Evolutionary conservation across 1,139 yeast species (phyloP).

Genomic region (Lodderomyces margitis): DNA sequence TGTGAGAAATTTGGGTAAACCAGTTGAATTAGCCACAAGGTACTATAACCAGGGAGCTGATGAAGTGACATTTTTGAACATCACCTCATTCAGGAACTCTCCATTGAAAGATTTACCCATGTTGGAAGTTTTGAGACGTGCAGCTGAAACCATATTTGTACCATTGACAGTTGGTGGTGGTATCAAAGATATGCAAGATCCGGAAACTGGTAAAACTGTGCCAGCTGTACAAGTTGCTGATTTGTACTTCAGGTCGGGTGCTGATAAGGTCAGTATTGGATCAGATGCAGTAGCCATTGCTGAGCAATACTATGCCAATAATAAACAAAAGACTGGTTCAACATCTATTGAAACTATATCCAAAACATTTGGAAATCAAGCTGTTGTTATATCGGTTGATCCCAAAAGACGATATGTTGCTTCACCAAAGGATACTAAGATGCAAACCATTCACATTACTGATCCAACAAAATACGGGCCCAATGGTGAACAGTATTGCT

Average conservation of each 20-base stretch:
- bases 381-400: constrained; percentile 95
- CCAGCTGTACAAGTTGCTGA: constrained; percentile 91
- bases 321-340: constrained; percentile 59
- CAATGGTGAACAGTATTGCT: constrained; percentile 80
- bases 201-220: constrained; percentile 63
- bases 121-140: constrained; percentile 78
- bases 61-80: constrained; percentile 89
- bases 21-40: constrained; percentile 87
- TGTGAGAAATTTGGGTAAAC: constrained; percentile 92
- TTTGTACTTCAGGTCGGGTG: constrained; percentile 90
- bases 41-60: constrained; percentile 95
- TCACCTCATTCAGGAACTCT: constrained; percentile 91
- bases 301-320: constrained; percentile 66
- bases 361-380: constrained; percentile 88
- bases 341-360: constrained; percentile 93
- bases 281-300: constrained; percentile 96
- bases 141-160: constrained; percentile 90
- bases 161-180: constrained; percentile 99
- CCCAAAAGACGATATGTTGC: constrained; percentile 81
- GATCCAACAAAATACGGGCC: constrained; percentile 65
- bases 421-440: constrained; percentile 58
- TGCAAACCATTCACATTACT: constrained; percentile 48
- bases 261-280: constrained; percentile 96
- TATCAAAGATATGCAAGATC: constrained; percentile 83
- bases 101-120: constrained; percentile 91